phyloP scores from a whole-genome alignment of 345 rosid species.

The Aegle marmelos region DNA sequence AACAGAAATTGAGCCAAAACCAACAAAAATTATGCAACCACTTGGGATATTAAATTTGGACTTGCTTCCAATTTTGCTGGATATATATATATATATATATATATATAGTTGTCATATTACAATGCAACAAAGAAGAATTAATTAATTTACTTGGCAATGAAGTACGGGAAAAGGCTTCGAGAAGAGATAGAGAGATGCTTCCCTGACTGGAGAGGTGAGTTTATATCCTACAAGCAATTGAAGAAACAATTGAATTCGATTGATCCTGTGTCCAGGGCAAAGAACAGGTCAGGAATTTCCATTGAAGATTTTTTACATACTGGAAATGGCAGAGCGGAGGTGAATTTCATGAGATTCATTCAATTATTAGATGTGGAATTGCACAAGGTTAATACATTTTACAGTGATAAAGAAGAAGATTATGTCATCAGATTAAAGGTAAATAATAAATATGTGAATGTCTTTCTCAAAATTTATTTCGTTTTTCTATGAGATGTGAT shows the following conservation, averaged over 20 bases:
- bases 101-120: not conserved
- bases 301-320: slow-evolving; percentile 7
- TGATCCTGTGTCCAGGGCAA: slow-evolving; percentile 1
- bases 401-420: slow-evolving; percentile 44
- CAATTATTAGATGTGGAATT: slow-evolving; percentile 29
- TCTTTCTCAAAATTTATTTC: not conserved
- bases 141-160: slow-evolving; percentile 19
- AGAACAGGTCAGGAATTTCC: slow-evolving; percentile 17
- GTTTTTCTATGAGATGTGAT: too few relatives aligned
- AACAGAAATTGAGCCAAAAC: not conserved
- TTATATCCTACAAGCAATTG: slow-evolving; percentile 37
- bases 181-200: slow-evolving; percentile 29
- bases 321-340: not conserved
- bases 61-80: not conserved
- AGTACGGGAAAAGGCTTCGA: slow-evolving; percentile 38
- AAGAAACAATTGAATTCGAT: slow-evolving; percentile 39
- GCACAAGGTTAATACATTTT: slow-evolving; percentile 36
- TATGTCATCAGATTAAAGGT: slow-evolving; percentile 39
- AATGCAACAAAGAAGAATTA: not conserved
- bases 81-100: too few relatives aligned
- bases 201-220: slow-evolving; percentile 36
- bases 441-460: not conserved
- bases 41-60: not conserved
- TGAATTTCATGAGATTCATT: slow-evolving; percentile 20
- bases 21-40: not conserved